These are phyloP conservation scores for Claviceps sp. DNA, from an alignment of 2,329 filamentous ascomycete species.

Conservation along the genomic window DNA sequence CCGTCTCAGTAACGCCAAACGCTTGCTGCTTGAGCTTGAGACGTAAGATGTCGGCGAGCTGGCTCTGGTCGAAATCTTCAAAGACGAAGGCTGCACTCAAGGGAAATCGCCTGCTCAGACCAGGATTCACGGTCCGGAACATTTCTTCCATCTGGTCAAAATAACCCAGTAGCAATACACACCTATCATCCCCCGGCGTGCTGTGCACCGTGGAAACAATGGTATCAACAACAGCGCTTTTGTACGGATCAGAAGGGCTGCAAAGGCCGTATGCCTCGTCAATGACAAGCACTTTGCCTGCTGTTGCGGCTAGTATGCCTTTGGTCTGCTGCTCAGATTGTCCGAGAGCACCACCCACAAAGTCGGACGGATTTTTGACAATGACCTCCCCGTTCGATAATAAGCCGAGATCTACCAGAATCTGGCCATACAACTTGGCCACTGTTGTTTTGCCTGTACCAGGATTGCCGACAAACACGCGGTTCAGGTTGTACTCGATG, in stretches of 20 bases:
- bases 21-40: conserved; percentile 46
- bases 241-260: conserved; percentile 32
- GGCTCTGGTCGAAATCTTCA: conserved; percentile 48
- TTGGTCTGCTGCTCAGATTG: conserved; percentile 60
- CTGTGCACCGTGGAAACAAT: conserved; percentile 63
- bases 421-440: conserved; percentile 56
- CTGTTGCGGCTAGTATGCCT: conserved; percentile 49
- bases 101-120: conserved; percentile 52
- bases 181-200: conserved; percentile 56
- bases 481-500: conserved; percentile 50
- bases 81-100: conserved; percentile 51
- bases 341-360: conserved; percentile 50
- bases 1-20: conserved; percentile 37
- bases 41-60: conserved; percentile 46
- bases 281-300: conserved; percentile 66
- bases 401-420: conserved; percentile 54
- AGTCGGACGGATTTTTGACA: conserved; percentile 60
- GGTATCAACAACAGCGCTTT: conserved; percentile 56
- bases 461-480: conserved; percentile 56
- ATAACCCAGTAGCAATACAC: conserved; percentile 59
- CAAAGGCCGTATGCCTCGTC: conserved; percentile 66
- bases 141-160: conserved; percentile 55
- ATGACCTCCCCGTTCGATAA: conserved; percentile 60
- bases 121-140: conserved; percentile 63
- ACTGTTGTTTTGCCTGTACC: conserved; percentile 69